A percentile compares a stretch with the other conserved stretches of the same genome.
These are phyloP conservation scores for Prunella vulgaris DNA, from an alignment of 257 asterid genomes.

Conservation along the genomic window DNA sequence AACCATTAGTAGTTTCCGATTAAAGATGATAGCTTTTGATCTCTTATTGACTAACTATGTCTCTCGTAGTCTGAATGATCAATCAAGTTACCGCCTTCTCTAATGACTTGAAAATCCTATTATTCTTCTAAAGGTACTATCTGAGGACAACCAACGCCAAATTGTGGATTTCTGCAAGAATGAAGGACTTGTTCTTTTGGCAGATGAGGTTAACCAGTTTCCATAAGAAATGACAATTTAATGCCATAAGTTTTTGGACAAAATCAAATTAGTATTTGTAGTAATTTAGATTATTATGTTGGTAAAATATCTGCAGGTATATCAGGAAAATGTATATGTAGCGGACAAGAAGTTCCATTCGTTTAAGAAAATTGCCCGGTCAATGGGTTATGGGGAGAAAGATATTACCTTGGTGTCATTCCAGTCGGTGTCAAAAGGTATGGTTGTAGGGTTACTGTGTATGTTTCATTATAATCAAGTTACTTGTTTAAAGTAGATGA, in stretches of 20 bases:
- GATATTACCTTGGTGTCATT: slow-evolving; percentile 81
- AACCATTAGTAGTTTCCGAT: not conserved
- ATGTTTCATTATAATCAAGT: not conserved
- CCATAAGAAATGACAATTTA: no score
- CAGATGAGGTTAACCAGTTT: slow-evolving; percentile 73
- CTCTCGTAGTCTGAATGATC: not conserved
- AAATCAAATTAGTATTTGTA: not conserved
- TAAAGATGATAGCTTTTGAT: not conserved
- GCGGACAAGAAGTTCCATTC: slow-evolving; percentile 93
- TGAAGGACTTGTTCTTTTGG: slow-evolving; percentile 94
- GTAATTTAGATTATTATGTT: slow-evolving; percentile 23
- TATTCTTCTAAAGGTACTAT: slow-evolving; percentile 26
- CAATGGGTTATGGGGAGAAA: slow-evolving; percentile 81
- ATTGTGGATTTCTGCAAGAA: slow-evolving; percentile 94
- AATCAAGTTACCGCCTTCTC: not conserved
- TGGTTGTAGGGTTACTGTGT: not conserved
- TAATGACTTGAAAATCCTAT: not conserved
- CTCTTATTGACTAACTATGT: not conserved
- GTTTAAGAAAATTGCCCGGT: slow-evolving; percentile 73
- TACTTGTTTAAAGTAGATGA: slow-evolving; percentile 3
- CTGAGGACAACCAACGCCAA: slow-evolving; percentile 58
- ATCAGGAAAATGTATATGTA: slow-evolving; percentile 86
- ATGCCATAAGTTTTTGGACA: not conserved
- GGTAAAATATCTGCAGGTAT: slow-evolving; percentile 55
- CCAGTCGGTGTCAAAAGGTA: slow-evolving; percentile 50